Percentiles rank a stretch among this genome's conserved stretches.
phyloP scores from a whole-genome alignment of 306 rosid genomes.

The Gleditsia sinensis region DNA sequence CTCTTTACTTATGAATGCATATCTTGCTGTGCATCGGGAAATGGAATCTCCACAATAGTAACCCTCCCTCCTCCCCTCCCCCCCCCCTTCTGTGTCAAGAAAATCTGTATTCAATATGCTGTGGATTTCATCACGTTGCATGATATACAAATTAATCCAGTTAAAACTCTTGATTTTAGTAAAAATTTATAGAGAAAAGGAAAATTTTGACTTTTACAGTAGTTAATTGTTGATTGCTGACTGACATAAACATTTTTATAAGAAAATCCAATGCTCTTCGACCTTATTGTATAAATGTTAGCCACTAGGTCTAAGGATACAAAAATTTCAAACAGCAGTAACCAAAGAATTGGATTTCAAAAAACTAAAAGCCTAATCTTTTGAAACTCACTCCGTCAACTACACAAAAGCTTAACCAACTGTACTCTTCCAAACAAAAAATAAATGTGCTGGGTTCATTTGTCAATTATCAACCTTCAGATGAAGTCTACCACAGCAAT shows the following conservation, averaged over 20 bases:
- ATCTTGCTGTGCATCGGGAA: constrained; percentile 11
- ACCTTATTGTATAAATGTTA: too few relatives aligned
- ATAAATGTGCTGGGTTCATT: not conserved
- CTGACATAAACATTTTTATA: too few relatives aligned
- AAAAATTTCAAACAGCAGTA: too few relatives aligned
- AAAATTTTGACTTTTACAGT: too few relatives aligned
- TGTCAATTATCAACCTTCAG: constrained; percentile 9
- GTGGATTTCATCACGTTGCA: not conserved
- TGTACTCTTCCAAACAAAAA: not conserved
- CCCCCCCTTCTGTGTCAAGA: constrained; percentile 17
- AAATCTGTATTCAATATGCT: constrained; percentile 19
- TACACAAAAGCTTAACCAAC: not conserved
- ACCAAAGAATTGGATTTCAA: too few relatives aligned
- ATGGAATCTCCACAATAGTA: not conserved
- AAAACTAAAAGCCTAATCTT: too few relatives aligned
- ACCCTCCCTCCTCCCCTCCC: not conserved
- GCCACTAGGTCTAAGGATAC: too few relatives aligned
- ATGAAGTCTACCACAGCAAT: not conserved
- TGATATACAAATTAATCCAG: not conserved
- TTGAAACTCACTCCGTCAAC: constrained; percentile 23
- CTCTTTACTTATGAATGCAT: constrained; percentile 20
- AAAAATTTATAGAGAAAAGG: too few relatives aligned
- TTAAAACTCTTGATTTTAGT: not conserved
- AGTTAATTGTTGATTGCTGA: not conserved
- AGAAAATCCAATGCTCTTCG: too few relatives aligned